Evolutionary conservation across 192 early-diverging fungal species (phyloP), one percentile per base, ranked within the genome.

Genomic region (Radiomyces spectabilis): DNA sequence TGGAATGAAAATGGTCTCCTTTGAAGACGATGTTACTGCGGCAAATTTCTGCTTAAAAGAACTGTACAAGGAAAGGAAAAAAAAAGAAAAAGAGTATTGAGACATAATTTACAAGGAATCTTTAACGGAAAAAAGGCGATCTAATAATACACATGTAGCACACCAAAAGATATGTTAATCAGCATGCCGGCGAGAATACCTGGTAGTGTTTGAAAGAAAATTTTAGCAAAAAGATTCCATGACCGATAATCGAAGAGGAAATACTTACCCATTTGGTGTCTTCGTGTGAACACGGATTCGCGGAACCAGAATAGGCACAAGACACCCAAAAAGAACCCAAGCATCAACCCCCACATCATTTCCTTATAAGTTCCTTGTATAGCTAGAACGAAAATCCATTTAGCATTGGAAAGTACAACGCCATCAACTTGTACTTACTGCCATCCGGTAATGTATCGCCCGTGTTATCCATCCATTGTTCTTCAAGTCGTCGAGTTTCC

Each of bases 281-380:
- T 42, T 24, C 72, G 50, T 7, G 73, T 72, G 42, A 79, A 79
- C 8, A 78, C 73, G 5, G 72, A 68, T 49, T 81, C 79, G 18
- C 66, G 62, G 40, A 73, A 65, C 79, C 75, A 78, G 33, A 81
- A 76, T 41, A 77, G 32, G 9, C 67, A 70, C 1, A 81, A 63
- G 7, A 81, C 16, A 4, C 79, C 79, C 44, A 81, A 53, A 30
- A 78, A 81, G 38, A 78, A 76, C 0, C 79, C 79, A 3, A 81
- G 51, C 40, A 78, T 65, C 3, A 81, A 56, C 1, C 79, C 79
- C 52, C 67, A 74, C 15, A 81, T 61, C 57, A 81, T 73, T 53
- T 80, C 73, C 26, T 68, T 68, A 33, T 75, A 79, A 26, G 65
- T 70, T 3, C 72, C 71, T 25, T 72, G 48, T 22, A 53, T 27